A percentile compares a stretch with the other conserved stretches of the same genome.
These are phyloP conservation scores for Xylariaceae sp. DNA, from an alignment of 2,329 filamentous ascomycete species.

Conservation along the genomic window DNA sequence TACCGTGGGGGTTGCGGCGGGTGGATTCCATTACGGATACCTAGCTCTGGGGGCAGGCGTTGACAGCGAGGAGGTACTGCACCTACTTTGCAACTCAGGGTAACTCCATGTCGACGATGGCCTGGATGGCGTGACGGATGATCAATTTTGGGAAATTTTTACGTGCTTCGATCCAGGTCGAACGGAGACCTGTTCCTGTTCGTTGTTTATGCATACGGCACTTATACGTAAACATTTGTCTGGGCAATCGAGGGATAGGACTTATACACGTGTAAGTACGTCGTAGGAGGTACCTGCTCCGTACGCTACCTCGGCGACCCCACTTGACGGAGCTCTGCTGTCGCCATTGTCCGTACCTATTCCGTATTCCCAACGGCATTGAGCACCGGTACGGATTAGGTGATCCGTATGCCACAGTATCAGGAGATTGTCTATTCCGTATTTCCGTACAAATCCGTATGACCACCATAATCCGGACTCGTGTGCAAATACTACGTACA, in stretches of 20 bases:
- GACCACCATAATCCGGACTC: too few species aligned
- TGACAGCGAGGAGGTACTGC: background rate
- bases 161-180: background rate
- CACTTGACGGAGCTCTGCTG: background rate
- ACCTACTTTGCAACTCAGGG: background rate
- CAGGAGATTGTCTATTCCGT: too few species aligned
- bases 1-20: background rate
- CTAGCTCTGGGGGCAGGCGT: too few species aligned
- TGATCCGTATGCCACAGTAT: background rate
- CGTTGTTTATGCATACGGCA: background rate
- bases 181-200: background rate
- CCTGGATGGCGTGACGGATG: background rate
- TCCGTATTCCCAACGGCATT: background rate
- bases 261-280: background rate
- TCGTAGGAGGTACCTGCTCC: background rate
- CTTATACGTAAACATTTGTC: slow-evolving; percentile 1
- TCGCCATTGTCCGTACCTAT: background rate
- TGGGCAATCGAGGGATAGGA: background rate
- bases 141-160: background rate
- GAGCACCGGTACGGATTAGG: background rate
- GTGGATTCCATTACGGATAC: too few species aligned
- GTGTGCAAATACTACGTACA: background rate
- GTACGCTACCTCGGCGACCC: background rate
- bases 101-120: background rate
- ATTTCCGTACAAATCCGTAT: too few species aligned